Evolutionary conservation across 1,284 basidiomycete species (phyloP).

Genomic region (Trametes polyzona): DNA sequence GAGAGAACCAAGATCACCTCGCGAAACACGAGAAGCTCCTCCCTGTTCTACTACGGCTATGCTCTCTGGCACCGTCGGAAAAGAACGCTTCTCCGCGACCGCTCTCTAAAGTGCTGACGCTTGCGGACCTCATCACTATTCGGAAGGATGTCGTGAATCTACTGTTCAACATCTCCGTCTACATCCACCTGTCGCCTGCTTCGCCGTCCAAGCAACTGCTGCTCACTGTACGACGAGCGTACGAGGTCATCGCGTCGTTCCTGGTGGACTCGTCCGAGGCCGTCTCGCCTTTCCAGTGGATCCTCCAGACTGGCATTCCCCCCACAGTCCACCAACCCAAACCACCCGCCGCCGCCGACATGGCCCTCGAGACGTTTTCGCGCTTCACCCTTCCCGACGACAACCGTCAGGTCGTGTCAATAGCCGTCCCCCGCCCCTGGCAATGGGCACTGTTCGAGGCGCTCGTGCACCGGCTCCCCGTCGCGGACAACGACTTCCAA

Average conservation of each 20-base stretch:
- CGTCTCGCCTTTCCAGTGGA: slow-evolving; percentile 60
- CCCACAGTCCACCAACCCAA: slow-evolving; percentile 44
- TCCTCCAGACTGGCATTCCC: slow-evolving; percentile 53
- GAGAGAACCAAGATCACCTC: slow-evolving; percentile 75
- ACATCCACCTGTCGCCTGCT: slow-evolving; percentile 50
- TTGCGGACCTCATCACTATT: slow-evolving; percentile 72
- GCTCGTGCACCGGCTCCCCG: slow-evolving; percentile 82
- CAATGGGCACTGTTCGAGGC: slow-evolving; percentile 69
- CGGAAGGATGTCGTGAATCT: slow-evolving; percentile 82
- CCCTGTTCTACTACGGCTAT: slow-evolving; percentile 71
- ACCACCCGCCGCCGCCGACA: slow-evolving; percentile 55
- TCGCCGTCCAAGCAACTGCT: slow-evolving; percentile 39
- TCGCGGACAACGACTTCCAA: slow-evolving; percentile 78
- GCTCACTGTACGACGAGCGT: slow-evolving; percentile 58
- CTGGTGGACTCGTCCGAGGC: slow-evolving; percentile 73
- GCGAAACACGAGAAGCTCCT: slow-evolving; percentile 68
- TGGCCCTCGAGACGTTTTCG: slow-evolving; percentile 85
- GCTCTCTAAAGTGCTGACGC: slow-evolving; percentile 59
- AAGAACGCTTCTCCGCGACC: slow-evolving; percentile 47
- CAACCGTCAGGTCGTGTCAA: slow-evolving; percentile 78
- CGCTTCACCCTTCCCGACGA: slow-evolving; percentile 76
- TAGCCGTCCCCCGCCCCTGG: slow-evolving; percentile 58
- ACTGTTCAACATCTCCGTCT: slow-evolving; percentile 66
- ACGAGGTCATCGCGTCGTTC: slow-evolving; percentile 76
- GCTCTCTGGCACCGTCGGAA: slow-evolving; percentile 46